Percentiles rank a stretch among this genome's conserved stretches.
Evolutionary conservation across 768 basidiomycete genomes (phyloP).

Genomic region (Dioszegia crocea): DNA sequence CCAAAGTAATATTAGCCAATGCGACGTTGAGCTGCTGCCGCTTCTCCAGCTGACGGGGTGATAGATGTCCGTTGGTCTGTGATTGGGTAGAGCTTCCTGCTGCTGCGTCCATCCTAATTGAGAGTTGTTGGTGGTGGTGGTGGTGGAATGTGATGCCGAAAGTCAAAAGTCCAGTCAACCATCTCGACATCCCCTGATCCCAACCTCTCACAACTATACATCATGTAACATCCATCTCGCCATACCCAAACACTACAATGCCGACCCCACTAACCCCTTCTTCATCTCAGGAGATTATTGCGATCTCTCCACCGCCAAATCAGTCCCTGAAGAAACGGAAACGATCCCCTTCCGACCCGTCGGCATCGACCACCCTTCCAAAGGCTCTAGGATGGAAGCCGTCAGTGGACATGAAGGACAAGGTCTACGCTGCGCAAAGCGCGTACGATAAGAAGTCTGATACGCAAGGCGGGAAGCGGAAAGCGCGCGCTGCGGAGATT

Average conservation of each 20-base stretch:
- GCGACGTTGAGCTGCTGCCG: background rate
- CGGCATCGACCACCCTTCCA: constrained; percentile 14
- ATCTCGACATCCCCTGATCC: background rate
- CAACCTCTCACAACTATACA: background rate
- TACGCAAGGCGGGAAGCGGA: constrained; percentile 21
- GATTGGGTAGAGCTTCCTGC: background rate
- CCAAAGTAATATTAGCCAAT: constrained; percentile 12
- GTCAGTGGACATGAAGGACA: constrained; percentile 5
- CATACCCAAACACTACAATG: constrained; percentile 2
- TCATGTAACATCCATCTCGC: background rate
- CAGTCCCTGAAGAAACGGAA: background rate
- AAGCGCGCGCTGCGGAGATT: constrained; percentile 11
- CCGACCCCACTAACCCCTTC: constrained; percentile 31
- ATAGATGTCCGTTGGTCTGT: background rate
- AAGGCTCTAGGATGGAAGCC: constrained; percentile 8
- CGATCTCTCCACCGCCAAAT: constrained; percentile 32
- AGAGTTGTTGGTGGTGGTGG: too few species aligned
- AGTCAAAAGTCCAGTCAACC: constrained; percentile 12
- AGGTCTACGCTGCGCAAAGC: background rate
- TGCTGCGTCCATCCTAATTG: too few species aligned
- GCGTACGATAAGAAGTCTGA: constrained; percentile 18
- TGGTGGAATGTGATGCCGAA: too few species aligned
- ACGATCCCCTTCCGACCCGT: background rate
- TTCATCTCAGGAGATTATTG: constrained; percentile 43
- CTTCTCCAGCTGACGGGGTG: constrained; percentile 13